These are phyloP conservation scores for Cladosporium austrohemisphaericum DNA, from an alignment of 2,329 filamentous ascomycete species.

Conservation along the genomic window DNA sequence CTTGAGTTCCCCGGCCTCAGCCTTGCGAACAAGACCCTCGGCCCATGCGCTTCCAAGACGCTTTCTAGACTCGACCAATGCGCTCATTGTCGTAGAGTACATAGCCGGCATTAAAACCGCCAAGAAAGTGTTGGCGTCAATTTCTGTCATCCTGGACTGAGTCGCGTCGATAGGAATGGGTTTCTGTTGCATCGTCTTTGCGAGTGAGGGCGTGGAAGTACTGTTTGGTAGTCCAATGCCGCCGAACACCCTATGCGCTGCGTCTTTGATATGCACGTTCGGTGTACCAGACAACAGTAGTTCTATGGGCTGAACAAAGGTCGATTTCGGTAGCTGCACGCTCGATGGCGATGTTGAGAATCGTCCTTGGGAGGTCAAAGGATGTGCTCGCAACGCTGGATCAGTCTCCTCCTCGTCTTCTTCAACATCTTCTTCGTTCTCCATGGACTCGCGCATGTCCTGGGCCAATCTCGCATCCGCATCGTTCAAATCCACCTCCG, in stretches of 20 bases:
- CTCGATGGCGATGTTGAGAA: constrained; percentile 72
- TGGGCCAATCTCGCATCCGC: constrained; percentile 24
- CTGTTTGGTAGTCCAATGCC: constrained; percentile 73
- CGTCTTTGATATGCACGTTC: constrained; percentile 68
- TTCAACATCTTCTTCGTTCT: constrained; percentile 22
- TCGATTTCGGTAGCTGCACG: constrained; percentile 66
- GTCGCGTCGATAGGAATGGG: constrained; percentile 62
- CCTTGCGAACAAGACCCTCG: constrained; percentile 56
- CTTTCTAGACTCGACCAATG: constrained; percentile 69
- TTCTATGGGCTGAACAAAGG: constrained; percentile 66
- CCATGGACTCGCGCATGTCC: constrained; percentile 24
- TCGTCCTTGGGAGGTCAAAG: constrained; percentile 68
- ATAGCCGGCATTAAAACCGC: constrained; percentile 66
- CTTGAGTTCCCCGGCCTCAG: constrained; percentile 53
- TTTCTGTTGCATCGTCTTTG: constrained; percentile 58
- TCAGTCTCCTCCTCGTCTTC: constrained; percentile 27
- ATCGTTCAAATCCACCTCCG: constrained; percentile 51
- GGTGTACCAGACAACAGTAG: constrained; percentile 60
- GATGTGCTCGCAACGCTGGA: constrained; percentile 61
- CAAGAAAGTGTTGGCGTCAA: constrained; percentile 71
- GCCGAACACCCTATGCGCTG: constrained; percentile 72
- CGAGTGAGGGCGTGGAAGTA: constrained; percentile 61
- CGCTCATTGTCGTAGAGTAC: constrained; percentile 64
- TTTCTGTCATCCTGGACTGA: constrained; percentile 65
- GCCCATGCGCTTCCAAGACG: constrained; percentile 70